phyloP scores from a whole-genome alignment of 805 yeast genomes.

The Brettanomyces anomalus region DNA sequence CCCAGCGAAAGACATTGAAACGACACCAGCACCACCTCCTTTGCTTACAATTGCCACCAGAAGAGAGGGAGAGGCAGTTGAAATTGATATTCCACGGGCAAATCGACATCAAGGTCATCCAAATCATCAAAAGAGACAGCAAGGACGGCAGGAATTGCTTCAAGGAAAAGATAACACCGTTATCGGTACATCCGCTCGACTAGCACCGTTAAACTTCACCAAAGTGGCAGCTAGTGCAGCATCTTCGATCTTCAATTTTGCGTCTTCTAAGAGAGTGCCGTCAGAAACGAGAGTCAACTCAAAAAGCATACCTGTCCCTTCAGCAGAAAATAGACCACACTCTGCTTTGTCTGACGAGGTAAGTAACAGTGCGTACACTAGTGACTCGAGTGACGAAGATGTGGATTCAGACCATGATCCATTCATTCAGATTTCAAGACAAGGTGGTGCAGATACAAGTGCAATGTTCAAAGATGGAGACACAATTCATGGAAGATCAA shows the following conservation, averaged over 20 bases:
- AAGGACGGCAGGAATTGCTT: neutral
- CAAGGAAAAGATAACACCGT: neutral
- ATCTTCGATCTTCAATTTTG: slow-evolving; percentile 21
- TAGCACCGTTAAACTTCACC: slow-evolving; percentile 17
- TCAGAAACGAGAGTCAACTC: slow-evolving; percentile 5
- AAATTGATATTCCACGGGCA: slow-evolving; percentile 41
- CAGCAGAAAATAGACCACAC: neutral
- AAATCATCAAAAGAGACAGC: neutral
- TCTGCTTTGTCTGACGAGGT: neutral
- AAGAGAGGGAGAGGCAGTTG: slow-evolving; percentile 68
- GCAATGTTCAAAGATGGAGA: neutral
- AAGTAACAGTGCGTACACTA: neutral
- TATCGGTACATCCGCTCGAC: neutral
- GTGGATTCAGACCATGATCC: neutral
- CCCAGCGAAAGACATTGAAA: neutral
- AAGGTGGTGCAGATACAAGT: neutral
- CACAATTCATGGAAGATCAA: no score
- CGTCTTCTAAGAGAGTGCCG: slow-evolving; percentile 1
- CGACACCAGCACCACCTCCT: slow-evolving; percentile 52
- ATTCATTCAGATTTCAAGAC: neutral
- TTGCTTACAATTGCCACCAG: slow-evolving; percentile 78
- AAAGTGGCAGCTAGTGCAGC: slow-evolving; percentile 19
- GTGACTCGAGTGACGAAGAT: neutral
- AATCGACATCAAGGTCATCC: slow-evolving; percentile 1
- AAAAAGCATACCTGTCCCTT: neutral